Percentiles rank a stretch among this genome's conserved stretches.
These are phyloP conservation scores for Cochlearia excelsa DNA, from an alignment of 345 rosid species.

Conservation along the genomic window DNA sequence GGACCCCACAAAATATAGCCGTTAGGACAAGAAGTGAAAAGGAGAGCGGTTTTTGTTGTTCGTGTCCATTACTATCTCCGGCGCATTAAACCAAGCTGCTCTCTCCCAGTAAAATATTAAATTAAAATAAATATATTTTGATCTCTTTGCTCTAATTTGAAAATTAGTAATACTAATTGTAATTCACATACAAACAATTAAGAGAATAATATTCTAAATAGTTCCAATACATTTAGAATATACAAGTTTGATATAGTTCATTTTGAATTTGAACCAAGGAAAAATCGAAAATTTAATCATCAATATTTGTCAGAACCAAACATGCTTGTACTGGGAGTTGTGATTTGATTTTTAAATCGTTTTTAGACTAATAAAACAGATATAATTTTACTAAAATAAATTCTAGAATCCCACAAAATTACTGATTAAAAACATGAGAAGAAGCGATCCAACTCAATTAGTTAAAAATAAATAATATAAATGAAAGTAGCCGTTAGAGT, in stretches of 20 bases:
- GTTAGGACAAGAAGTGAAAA: background rate
- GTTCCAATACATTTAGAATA: too few species aligned
- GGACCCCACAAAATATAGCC: background rate
- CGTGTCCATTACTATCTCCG: background rate
- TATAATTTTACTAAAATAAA: too few species aligned
- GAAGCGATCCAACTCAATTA: conserved; percentile 21
- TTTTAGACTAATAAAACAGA: too few species aligned
- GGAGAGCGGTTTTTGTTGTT: background rate
- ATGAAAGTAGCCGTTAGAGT: conserved; percentile 56
- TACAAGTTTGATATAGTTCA: too few species aligned
- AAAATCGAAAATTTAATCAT: too few species aligned
- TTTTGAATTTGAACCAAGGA: too few species aligned
- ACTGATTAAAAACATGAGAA: conserved; percentile 8
- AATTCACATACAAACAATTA: too few species aligned
- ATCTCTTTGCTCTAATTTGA: background rate
- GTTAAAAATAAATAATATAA: conserved; percentile 8
- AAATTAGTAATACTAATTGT: background rate
- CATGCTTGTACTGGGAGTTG: too few species aligned
- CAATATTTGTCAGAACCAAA: too few species aligned
- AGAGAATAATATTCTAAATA: too few species aligned
- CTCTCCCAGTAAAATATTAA: background rate
- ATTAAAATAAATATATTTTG: background rate
- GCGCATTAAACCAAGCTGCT: background rate
- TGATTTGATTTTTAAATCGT: too few species aligned
- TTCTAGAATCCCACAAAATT: background rate